Evolutionary conservation across 2,329 filamentous ascomycete species (phyloP), one percentile per base, ranked within the genome.

Genomic region (Verruconis gallopava): DNA sequence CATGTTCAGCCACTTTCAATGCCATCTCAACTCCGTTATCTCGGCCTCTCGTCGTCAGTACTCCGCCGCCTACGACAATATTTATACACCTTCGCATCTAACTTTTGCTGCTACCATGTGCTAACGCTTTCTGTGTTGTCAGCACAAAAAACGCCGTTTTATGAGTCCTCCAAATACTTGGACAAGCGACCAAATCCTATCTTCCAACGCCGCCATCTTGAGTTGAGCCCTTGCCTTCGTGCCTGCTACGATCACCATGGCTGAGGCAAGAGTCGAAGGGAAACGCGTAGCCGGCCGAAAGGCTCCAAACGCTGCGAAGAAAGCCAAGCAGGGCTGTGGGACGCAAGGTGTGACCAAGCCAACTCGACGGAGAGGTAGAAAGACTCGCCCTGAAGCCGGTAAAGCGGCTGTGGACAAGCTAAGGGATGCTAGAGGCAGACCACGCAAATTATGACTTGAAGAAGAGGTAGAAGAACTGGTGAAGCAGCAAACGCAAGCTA

Each of bases 381-480:
- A 37, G 43, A 34, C 45, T 47, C 43, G 38, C 37, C 45, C 45
- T 9, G 43, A 47, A 45, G 44, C 36, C 21, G 25, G 42, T 35
- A 46, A 40, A 37, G 44, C 17, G 20, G n/a, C n/a, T n/a, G 44
- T 34, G 44, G 41, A 44, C 41, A 46, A 46, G 42, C 41, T 44
- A 44, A 44, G 41, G 42, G 42, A 46, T 46, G 44, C 42, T 36
- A 44, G 37, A 46, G 44, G 41, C 43, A 46, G 43, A 45, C 42
- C 37, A 38, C 28, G 40, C 43, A 37, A 44, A 44, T 30, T 38
- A 43, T 34, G 15, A 38, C 28, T 45, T 45, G 37, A 21, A 45
- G 43, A 45, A 44, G 43, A 44, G 40, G 21, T 45, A 20, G 40
- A 44, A 34, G 33, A 44, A 22, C 43, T 45, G 15, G 40, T 33